Conservation (phyloP, 176 grass and related monocot genomes). For the Rhynchospora tenuis region DNA sequence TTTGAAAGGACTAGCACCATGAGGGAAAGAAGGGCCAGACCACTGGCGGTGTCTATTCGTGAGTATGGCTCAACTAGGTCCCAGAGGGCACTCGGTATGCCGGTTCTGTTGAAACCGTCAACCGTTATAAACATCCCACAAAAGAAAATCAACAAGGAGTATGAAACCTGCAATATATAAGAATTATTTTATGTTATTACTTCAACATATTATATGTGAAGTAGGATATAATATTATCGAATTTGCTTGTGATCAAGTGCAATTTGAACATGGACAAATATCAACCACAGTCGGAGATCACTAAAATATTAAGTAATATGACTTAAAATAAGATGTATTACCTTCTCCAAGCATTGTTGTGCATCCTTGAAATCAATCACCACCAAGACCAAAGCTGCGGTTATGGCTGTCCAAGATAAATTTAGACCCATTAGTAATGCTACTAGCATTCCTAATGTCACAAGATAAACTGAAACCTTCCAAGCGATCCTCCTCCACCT, state of each 20-base stretch:
- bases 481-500: slow-evolving; percentile 52
- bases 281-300: not conserved
- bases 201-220: not conserved
- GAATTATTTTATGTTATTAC: not conserved
- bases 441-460: slow-evolving; percentile 82
- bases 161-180: slow-evolving; percentile 53
- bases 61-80: slow-evolving; percentile 81
- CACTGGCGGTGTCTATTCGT: slow-evolving; percentile 50
- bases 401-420: slow-evolving; percentile 87
- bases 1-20: slow-evolving; percentile 87
- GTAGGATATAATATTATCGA: not conserved
- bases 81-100: slow-evolving; percentile 85
- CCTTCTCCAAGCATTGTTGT: slow-evolving; percentile 81
- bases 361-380: slow-evolving; percentile 86
- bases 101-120: slow-evolving; percentile 88
- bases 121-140: slow-evolving; percentile 98
- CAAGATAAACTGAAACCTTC: slow-evolving; percentile 74
- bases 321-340: not conserved
- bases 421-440: slow-evolving; percentile 76
- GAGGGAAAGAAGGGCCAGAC: slow-evolving; percentile 54
- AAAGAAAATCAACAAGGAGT: slow-evolving; percentile 89
- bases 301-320: not conserved
- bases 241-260: not conserved
- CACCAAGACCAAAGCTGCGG: slow-evolving; percentile 71
- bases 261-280: not conserved